Base-by-base conservation (phyloP, 768 basidiomycete species). In the Rhodotorula paludigena region DNA sequence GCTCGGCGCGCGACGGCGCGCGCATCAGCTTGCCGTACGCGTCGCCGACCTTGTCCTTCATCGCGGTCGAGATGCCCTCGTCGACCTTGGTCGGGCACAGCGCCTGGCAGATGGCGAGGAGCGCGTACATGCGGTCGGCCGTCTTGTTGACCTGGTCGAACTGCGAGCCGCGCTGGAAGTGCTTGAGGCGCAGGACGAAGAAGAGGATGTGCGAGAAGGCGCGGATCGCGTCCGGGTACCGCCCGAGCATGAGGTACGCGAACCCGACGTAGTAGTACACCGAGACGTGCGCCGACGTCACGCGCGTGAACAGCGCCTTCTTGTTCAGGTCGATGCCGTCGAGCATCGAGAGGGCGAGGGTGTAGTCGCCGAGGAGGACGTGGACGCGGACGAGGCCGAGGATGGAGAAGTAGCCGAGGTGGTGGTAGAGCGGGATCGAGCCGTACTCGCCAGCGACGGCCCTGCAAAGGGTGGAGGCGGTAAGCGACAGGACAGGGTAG, bases 101-200 rank as follows among this genome's bases (percentile, higher is more conserved):
- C 2, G 90, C 88, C 73, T 91, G 89, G 81, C 92, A 94, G 66
- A 99, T 86, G 12, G 92, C 90, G 69, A 97, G 89, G 39, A 99
- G 79, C 10, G 92, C 92, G 75, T 97, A 94, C 93, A 98, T 99
- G 53, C 96, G 82, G 76, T 99, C 96, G 6, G 91, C 93, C 25
- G 89, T 93, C 82, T 97, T 97, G 81, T 88, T 92, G 80, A 99
- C 96, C 82, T 93, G 92, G 75, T 96, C 92, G 74, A 96, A 96
- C 77, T 97, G 92, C 78, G 94, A 94, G 90, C 73, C 93, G 16
- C 93, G 94, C 81, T 99, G 93, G 79, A 94, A 96, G 77, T 93
- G 91, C 74, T 92, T 85, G 86, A 96, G 92, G 25, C 94, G 85
- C 81, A 90, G 87, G 76, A 94, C 91, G 82, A 96, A 93, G 82